phyloP scores from a whole-genome alignment of 1,284 basidiomycete genomes.

The Ceratobasidium sp. region DNA sequence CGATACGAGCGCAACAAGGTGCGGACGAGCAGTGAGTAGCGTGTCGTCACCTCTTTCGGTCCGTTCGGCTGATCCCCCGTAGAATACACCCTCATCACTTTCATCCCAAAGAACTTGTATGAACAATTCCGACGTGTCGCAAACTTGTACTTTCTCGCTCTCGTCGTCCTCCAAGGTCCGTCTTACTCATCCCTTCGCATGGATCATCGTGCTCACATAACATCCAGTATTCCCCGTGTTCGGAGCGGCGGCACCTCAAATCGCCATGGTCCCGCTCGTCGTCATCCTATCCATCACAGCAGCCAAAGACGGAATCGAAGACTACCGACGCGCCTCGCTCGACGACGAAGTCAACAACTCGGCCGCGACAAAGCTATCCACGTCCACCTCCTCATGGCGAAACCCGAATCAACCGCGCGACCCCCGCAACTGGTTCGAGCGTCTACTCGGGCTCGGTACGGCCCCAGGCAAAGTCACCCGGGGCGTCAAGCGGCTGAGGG shows the following conservation, averaged over 20 bases:
- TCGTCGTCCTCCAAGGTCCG: constrained; percentile 85
- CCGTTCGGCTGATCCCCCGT: no score
- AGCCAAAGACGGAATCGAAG: constrained; percentile 95
- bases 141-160: constrained; percentile 91
- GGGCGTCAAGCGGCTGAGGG: constrained; percentile 87
- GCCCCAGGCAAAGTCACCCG: constrained; percentile 80
- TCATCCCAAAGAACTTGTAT: constrained; percentile 92
- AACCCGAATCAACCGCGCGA: constrained; percentile 91
- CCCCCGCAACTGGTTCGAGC: constrained; percentile 80
- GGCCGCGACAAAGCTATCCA: constrained; percentile 85
- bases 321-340: constrained; percentile 86
- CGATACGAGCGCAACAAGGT: constrained; percentile 94
- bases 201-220: background rate
- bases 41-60: constrained; percentile 18
- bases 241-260: constrained; percentile 86
- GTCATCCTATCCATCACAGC: constrained; percentile 92
- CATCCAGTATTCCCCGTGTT: constrained; percentile 86
- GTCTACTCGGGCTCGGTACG: constrained; percentile 72
- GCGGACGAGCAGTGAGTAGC: constrained; percentile 84
- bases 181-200: constrained; percentile 38
- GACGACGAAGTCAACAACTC: constrained; percentile 95
- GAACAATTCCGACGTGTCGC: constrained; percentile 93
- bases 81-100: constrained; percentile 94
- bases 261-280: constrained; percentile 87
- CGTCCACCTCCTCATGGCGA: constrained; percentile 67